A percentile compares a stretch with the other conserved stretches of the same genome.
These are phyloP conservation scores for Streptanthus diversifolius DNA, from an alignment of 345 rosid species.

Conservation along the genomic window DNA sequence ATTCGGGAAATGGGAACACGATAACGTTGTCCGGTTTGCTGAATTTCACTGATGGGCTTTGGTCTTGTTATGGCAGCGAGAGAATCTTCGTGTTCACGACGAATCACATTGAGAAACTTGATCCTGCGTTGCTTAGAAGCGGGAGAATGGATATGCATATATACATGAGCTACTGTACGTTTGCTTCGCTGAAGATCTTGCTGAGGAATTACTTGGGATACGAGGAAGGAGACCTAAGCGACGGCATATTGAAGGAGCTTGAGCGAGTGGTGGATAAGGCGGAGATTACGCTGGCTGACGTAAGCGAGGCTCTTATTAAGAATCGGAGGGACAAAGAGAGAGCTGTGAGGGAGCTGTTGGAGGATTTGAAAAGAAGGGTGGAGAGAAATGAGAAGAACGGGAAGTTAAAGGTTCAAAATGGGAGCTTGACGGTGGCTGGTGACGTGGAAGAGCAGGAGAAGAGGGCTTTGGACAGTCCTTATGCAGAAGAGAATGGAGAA, in stretches of 20 bases:
- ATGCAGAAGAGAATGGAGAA: background rate
- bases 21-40: constrained; percentile 21
- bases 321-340: constrained; percentile 14
- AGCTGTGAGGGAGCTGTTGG: constrained; percentile 16
- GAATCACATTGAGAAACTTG: constrained; percentile 28
- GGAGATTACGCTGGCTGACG: constrained; percentile 31
- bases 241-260: constrained; percentile 34
- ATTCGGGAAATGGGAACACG: background rate
- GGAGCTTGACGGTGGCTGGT: background rate
- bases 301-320: constrained; percentile 28
- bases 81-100: constrained; percentile 31
- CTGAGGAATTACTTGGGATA: constrained; percentile 25
- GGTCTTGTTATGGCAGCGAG: constrained; percentile 31
- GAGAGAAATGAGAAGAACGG: constrained; percentile 2
- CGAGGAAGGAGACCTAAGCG: constrained; percentile 30
- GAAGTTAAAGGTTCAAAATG: background rate
- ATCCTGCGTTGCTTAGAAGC: constrained; percentile 28
- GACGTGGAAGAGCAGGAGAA: constrained; percentile 23
- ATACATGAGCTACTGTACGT: constrained; percentile 19
- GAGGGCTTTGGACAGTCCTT: constrained; percentile 17
- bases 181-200: constrained; percentile 21
- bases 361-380: background rate
- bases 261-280: constrained; percentile 40
- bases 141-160: constrained; percentile 31
- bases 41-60: constrained; percentile 29